A percentile compares a stretch with the other conserved stretches of the same genome.
Evolutionary conservation across 2,329 filamentous ascomycete genomes (phyloP).

Genomic region (Sclerotinia minor): DNA sequence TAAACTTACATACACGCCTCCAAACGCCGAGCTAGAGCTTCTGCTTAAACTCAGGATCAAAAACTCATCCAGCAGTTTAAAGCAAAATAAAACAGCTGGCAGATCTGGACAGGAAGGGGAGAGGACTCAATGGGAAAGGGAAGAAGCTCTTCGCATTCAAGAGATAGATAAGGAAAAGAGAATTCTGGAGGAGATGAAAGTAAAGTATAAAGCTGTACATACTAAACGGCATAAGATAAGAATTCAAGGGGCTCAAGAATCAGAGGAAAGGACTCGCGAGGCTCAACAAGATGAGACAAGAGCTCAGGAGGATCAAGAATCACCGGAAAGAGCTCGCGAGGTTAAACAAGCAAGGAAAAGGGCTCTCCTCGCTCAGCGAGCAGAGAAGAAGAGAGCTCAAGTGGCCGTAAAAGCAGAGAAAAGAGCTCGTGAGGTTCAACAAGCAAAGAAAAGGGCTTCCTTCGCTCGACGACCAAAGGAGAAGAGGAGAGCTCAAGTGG

Average conservation of each 20-base stretch:
- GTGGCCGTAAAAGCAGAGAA: background rate
- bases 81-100: background rate
- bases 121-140: too few species aligned
- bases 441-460: background rate
- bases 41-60: background rate
- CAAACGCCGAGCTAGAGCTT: background rate
- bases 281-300: background rate
- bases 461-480: background rate
- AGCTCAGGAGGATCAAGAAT: background rate
- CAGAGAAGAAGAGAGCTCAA: background rate
- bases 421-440: background rate
- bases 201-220: background rate
- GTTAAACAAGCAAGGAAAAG: background rate
- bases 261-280: too few species aligned
- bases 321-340: background rate
- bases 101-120: too few species aligned
- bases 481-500: background rate
- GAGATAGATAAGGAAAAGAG: background rate
- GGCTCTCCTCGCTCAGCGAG: background rate
- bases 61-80: background rate
- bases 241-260: background rate
- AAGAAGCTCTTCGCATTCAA: too few species aligned
- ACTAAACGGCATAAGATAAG: background rate
- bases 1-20: too few species aligned
- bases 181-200: background rate